Evolutionary conservation across 2,329 filamentous ascomycete species (phyloP).

Genomic region (Didymella exigua): DNA sequence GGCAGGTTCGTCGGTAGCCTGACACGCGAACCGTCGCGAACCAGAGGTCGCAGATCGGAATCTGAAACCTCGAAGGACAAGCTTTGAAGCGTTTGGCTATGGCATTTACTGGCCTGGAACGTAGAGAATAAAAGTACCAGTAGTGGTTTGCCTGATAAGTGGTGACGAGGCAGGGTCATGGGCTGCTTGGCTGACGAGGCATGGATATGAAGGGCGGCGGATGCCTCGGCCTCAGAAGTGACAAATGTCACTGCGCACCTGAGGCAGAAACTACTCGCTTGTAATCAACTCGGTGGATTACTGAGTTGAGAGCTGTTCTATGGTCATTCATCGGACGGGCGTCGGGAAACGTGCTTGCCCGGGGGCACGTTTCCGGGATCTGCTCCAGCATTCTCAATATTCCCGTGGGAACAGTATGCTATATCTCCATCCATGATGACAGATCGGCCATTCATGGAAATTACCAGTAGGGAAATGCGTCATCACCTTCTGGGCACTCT

Average conservation of each 20-base stretch:
- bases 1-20: conserved; percentile 4
- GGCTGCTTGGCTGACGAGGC: background rate
- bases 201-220: background rate
- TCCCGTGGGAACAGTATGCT: background rate
- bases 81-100: background rate
- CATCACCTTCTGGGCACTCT: background rate
- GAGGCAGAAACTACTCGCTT: background rate
- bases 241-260: background rate
- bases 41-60: conserved; percentile 14
- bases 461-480: background rate
- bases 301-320: background rate
- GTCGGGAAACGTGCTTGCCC: background rate
- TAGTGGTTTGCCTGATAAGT: background rate
- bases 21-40: conserved; percentile 19
- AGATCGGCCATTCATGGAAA: background rate
- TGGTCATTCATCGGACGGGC: background rate
- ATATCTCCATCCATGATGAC: background rate
- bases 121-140: background rate
- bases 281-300: background rate
- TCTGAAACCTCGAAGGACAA: background rate
- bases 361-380: background rate
- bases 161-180: background rate
- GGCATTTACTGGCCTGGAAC: background rate
- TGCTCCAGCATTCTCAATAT: background rate
- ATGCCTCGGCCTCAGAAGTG: background rate